Percentiles rank a stretch among this genome's conserved stretches.
phyloP scores from a whole-genome alignment of 225 moss, liverwort and hornwort species.

The Anthoceros angustus region DNA sequence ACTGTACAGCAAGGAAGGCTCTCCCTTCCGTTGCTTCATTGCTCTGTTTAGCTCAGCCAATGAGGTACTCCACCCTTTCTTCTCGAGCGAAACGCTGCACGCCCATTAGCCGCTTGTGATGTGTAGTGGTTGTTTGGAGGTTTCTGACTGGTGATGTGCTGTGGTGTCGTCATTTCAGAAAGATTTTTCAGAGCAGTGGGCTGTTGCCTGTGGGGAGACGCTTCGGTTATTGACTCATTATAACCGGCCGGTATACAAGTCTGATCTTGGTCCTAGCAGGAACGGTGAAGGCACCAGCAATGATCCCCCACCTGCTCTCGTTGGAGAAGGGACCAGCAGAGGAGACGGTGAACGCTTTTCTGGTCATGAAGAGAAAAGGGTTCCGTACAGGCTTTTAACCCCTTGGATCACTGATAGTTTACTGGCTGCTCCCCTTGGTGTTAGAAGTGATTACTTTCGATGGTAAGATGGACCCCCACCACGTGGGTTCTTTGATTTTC shows the following conservation, averaged over 20 bases:
- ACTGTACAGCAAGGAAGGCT: conserved; percentile 16
- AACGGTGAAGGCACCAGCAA: conserved; percentile 14
- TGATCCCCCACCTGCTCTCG: neutral
- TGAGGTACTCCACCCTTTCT: conserved; percentile 17
- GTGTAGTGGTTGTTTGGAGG: neutral
- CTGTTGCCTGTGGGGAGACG: conserved; percentile 28
- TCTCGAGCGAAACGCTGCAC: neutral
- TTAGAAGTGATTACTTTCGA: conserved; percentile 32
- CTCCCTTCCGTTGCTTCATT: conserved; percentile 23
- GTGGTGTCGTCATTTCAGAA: conserved; percentile 13
- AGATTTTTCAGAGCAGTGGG: conserved; percentile 30
- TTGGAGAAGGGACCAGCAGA: conserved; percentile 1
- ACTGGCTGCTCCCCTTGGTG: conserved; percentile 27
- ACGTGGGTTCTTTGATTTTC: neutral
- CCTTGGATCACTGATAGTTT: conserved; percentile 39
- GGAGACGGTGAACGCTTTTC: conserved; percentile 9
- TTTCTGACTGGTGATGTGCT: neutral
- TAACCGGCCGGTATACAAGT: conserved; percentile 24
- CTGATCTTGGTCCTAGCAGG: conserved; percentile 13
- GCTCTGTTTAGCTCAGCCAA: conserved; percentile 21
- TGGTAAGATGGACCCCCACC: conserved; percentile 14
- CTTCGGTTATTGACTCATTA: conserved; percentile 30
- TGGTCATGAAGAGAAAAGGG: conserved; percentile 10
- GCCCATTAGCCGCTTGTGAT: neutral
- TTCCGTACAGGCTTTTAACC: conserved; percentile 23